Percentiles rank a stretch among this genome's conserved stretches.
Conservation (phyloP, 2,329 filamentous ascomycete genomes). For the Nakataea oryzae region DNA sequence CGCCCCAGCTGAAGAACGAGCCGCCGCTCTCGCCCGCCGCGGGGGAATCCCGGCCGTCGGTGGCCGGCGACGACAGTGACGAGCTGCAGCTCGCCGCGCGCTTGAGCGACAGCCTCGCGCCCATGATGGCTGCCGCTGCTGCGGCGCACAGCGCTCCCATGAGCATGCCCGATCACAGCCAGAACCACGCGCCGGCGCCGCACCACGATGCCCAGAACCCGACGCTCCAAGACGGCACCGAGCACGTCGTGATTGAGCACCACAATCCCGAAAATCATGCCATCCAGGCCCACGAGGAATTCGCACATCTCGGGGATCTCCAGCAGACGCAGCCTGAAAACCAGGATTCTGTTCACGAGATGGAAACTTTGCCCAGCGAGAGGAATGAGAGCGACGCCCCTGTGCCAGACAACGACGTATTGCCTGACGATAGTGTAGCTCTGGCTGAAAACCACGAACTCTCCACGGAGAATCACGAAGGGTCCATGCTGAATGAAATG, state of each 20-base stretch:
- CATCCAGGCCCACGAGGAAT: background rate
- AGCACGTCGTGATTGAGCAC: background rate
- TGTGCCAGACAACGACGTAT: background rate
- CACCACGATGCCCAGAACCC: background rate
- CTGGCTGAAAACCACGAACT: background rate
- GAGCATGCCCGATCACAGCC: slow-evolving; percentile 22
- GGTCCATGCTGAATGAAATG: background rate
- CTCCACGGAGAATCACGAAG: background rate
- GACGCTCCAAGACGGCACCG: background rate
- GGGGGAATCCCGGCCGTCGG: slow-evolving; percentile 19
- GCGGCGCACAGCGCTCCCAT: slow-evolving; percentile 20
- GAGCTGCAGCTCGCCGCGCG: slow-evolving; percentile 50
- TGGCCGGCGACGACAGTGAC: slow-evolving; percentile 33
- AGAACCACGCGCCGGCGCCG: slow-evolving; percentile 8
- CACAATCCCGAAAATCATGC: background rate
- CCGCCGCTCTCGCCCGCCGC: slow-evolving; percentile 27
- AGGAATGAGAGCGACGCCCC: background rate
- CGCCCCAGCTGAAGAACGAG: slow-evolving; percentile 9
- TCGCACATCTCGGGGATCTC: background rate
- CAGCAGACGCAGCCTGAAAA: background rate
- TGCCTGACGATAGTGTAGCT: background rate
- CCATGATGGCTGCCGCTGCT: slow-evolving; percentile 38
- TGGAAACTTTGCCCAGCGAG: background rate
- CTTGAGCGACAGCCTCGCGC: slow-evolving; percentile 42
- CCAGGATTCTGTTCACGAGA: background rate